Evolutionary conservation across 768 basidiomycete genomes (phyloP).

Genomic region (Boletus subparvulus): DNA sequence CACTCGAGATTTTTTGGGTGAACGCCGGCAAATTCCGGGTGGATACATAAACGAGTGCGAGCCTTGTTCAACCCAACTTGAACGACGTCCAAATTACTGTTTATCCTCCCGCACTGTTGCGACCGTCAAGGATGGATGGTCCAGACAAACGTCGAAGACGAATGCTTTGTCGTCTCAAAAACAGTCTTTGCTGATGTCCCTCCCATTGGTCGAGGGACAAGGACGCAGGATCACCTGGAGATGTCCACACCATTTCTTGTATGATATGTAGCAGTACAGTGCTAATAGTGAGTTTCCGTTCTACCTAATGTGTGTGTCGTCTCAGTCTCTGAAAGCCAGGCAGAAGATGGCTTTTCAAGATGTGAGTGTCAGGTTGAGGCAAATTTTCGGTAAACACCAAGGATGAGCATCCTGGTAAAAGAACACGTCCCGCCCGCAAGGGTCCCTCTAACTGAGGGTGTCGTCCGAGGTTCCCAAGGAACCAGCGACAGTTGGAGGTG

Average conservation of each 20-base stretch:
- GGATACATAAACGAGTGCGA: conserved; percentile 30
- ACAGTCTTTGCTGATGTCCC: conserved; percentile 89
- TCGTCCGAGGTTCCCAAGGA: conserved; percentile 28
- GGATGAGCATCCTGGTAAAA: conserved; percentile 90
- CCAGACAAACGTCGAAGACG: conserved; percentile 90
- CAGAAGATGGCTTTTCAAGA: no score
- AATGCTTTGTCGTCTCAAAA: conserved; percentile 62
- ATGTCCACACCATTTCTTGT: conserved; percentile 48
- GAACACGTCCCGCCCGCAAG: conserved; percentile 62
- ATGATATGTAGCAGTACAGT: conserved; percentile 6
- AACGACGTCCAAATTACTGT: conserved; percentile 86
- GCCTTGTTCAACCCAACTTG: conserved; percentile 17
- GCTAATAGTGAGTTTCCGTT: conserved; percentile 10
- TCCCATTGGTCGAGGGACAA: conserved; percentile 87
- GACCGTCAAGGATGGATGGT: conserved; percentile 62
- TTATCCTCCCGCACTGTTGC: conserved; percentile 46
- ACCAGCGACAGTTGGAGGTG: conserved; percentile 55
- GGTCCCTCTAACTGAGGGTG: conserved; percentile 37
- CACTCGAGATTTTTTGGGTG: not conserved
- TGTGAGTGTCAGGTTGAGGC: conserved; percentile 31
- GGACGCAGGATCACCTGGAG: conserved; percentile 95
- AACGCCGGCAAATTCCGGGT: conserved; percentile 26
- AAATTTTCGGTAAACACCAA: conserved; percentile 39
- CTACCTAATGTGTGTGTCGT: not conserved
- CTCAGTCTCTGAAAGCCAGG: not conserved